Percentiles rank a stretch among this genome's conserved stretches.
Conservation (phyloP, 768 basidiomycete species). For the Daedaleopsis nitida region DNA sequence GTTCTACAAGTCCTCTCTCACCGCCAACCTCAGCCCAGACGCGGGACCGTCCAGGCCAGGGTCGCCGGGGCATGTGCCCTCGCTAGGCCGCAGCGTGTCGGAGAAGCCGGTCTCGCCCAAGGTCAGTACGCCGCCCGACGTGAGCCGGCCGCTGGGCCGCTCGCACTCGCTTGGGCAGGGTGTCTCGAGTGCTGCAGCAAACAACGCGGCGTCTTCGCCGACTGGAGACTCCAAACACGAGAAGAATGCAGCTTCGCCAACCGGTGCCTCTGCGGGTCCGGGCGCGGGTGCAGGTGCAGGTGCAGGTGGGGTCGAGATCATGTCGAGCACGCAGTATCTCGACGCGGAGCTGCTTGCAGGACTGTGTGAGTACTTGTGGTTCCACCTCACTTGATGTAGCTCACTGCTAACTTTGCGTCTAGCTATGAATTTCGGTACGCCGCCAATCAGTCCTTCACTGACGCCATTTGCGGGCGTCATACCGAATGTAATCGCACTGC, state of each 20-base stretch:
- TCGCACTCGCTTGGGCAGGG: conserved; percentile 14
- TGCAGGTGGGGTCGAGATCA: not conserved
- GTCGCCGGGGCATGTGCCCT: not conserved
- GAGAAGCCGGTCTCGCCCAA: conserved; percentile 15
- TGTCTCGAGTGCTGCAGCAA: not conserved
- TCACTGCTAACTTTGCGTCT: not conserved
- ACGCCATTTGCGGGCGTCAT: conserved; percentile 53
- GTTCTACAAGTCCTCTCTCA: not conserved
- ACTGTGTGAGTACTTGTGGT: conserved; percentile 52
- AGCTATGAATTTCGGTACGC: conserved; percentile 72
- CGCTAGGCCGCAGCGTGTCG: conserved; percentile 12
- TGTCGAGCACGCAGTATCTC: conserved; percentile 23
- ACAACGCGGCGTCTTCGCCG: not conserved
- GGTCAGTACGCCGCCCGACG: not conserved
- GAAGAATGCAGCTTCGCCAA: no score
- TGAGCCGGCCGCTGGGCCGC: not conserved
- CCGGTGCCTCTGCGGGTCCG: no score
- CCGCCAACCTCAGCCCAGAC: not conserved
- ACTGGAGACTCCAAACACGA: no score
- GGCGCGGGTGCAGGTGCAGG: no score
- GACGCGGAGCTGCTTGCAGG: conserved; percentile 27
- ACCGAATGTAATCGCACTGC: conserved; percentile 75
- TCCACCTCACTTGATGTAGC: not conserved
- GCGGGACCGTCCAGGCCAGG: not conserved
- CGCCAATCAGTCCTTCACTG: conserved; percentile 51